A percentile compares a stretch with the other conserved stretches of the same genome.
Evolutionary conservation across 2,329 filamentous ascomycete species (phyloP).

Genomic region (Colletotrichum sp.): DNA sequence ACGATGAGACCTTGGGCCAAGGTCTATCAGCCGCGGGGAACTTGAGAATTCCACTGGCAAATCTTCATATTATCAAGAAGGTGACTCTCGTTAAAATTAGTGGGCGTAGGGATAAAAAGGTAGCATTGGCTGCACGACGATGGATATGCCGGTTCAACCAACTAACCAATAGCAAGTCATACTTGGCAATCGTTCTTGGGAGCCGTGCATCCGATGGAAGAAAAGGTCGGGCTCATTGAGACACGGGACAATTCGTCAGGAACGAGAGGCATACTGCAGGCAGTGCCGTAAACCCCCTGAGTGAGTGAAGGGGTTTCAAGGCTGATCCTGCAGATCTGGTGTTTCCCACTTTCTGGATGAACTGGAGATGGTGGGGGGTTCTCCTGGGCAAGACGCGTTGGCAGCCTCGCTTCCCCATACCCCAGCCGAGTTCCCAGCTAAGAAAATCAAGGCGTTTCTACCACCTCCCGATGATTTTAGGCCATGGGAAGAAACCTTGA

Average conservation of each 20-base stretch:
- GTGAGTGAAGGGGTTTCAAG: background rate
- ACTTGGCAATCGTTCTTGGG: background rate
- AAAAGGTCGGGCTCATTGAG: background rate
- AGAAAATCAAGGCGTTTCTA: background rate
- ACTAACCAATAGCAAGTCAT: background rate
- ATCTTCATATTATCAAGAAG: background rate
- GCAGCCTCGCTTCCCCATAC: background rate
- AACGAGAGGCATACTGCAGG: background rate
- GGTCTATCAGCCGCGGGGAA: background rate
- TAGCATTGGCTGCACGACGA: background rate
- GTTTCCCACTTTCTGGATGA: background rate
- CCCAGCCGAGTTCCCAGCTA: background rate
- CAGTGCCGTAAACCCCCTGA: background rate
- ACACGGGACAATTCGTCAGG: background rate
- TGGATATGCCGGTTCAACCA: background rate
- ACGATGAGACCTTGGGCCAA: background rate
- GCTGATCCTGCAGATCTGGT: background rate
- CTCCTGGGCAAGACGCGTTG: background rate
- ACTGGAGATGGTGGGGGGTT: background rate
- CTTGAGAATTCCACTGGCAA: background rate
- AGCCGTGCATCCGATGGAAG: background rate
- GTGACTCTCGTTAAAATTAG: background rate
- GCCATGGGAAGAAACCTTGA: background rate
- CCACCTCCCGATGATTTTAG: background rate
- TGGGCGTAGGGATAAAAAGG: background rate